These are phyloP conservation scores for Puccinia coronata DNA, from an alignment of 1,284 basidiomycete species.

Conservation along the genomic window DNA sequence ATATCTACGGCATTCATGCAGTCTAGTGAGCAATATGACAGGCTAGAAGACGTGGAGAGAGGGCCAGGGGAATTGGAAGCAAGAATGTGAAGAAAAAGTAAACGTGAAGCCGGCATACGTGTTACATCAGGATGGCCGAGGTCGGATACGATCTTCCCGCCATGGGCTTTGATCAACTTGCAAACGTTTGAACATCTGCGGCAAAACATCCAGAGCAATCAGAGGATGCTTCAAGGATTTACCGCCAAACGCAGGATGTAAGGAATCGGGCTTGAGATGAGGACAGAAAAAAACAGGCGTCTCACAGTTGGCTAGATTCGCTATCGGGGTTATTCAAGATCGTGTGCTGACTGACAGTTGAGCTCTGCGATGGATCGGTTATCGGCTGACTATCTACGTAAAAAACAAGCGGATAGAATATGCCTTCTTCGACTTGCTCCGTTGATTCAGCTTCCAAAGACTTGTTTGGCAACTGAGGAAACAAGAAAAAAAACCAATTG, in stretches of 20 bases:
- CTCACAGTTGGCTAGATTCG: slow-evolving; percentile 20
- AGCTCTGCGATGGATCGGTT: background rate
- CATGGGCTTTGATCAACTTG: slow-evolving; percentile 1
- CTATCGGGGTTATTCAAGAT: background rate
- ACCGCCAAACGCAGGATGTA: background rate
- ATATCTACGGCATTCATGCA: slow-evolving; percentile 20
- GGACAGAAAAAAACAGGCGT: background rate
- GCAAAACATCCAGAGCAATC: background rate
- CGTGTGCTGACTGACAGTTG: background rate
- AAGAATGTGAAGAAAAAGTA: background rate
- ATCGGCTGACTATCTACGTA: slow-evolving; percentile 16
- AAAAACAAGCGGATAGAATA: slow-evolving; percentile 33
- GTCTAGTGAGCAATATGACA: background rate
- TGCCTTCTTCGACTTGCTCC: slow-evolving; percentile 15
- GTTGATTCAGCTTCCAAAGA: background rate
- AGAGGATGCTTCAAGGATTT: background rate
- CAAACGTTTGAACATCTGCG: slow-evolving; percentile 20
- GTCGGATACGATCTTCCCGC: slow-evolving; percentile 15
- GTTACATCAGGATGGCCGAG: slow-evolving; percentile 15
- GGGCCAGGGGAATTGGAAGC: background rate
- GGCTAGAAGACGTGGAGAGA: background rate
- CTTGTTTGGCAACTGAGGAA: background rate
- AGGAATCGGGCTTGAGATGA: background rate
- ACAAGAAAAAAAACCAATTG: background rate
- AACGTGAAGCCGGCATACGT: slow-evolving; percentile 2